Evolutionary conservation across 2,329 filamentous ascomycete genomes (phyloP), one percentile per base, ranked within the genome.

Genomic region (Talaromyces rugulosus): DNA sequence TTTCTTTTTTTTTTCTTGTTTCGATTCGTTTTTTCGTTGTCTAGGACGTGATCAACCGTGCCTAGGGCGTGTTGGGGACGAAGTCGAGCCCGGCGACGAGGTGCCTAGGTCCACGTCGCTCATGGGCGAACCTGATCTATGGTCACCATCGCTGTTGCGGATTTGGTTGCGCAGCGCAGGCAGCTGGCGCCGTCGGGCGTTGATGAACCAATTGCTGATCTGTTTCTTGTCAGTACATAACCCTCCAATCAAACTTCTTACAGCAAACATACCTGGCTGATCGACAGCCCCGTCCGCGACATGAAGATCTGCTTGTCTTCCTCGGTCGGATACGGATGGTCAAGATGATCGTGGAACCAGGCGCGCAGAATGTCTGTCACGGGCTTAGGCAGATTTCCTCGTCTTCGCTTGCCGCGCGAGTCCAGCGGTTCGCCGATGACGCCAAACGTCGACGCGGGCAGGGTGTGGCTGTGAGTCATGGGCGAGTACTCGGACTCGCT

Each of bases 301-400:
- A 92, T 91, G 55, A 96, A 82, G 63, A 90, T 85, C 71, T 93
- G 86, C 76, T 96, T 96, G 77, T 96, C 89, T 65, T 96, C 91
- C 74, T 96, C 91, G 4, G 87, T 92, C 1, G 92, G 92, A 72
- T 96, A 96, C 0, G 92, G 91, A 70, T 95, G 91, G 63, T 87
- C 82, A 7, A 92, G 76, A 74, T 95, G 89, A n/a, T 83, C 82
- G 58, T 87, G 77, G 66, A 96, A 93, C 92, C 92, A 96, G 0
- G 85, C 81, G 59, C 90, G 86, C 47, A 96, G 81, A 66, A 90
- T 88, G 71, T 93, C 90, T 0, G 92, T 96, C 0, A 91, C 91
- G 60, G 92, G 89, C 72, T 96, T 96, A n/a, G 92, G 92, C 3
- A 96, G 81, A 70, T 96, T 96, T 1, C 92, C 92, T 44, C 92